Conservation (phyloP, 192 early-diverging fungal genomes). For the Obelidium mucronatum region DNA sequence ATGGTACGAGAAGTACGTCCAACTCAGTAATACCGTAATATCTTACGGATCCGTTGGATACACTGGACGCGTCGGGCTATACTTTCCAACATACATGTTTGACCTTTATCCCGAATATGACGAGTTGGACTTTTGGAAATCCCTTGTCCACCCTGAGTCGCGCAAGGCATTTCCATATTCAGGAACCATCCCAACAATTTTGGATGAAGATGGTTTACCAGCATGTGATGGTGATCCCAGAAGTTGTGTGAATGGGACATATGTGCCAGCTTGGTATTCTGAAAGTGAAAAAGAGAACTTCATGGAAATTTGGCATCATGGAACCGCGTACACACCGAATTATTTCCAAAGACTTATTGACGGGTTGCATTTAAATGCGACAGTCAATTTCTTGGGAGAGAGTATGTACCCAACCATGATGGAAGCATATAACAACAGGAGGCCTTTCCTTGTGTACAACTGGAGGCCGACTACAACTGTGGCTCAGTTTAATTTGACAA, state of each 20-base stretch:
- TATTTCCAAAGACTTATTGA: slow-evolving; percentile 2
- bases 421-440: neutral
- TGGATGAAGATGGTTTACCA: neutral
- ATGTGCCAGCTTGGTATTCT: neutral
- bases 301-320: neutral
- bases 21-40: neutral
- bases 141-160: slow-evolving; percentile 14
- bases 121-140: slow-evolving; percentile 34
- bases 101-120: slow-evolving; percentile 17
- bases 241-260: slow-evolving; percentile 14
- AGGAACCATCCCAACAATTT: neutral
- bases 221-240: slow-evolving; percentile 4
- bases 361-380: neutral
- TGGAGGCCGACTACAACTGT: neutral
- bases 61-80: slow-evolving; percentile 22
- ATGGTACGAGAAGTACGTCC: slow-evolving; percentile 2
- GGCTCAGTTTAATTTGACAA: neutral
- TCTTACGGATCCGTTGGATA: slow-evolving; percentile 23
- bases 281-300: neutral
- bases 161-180: neutral
- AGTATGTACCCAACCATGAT: neutral
- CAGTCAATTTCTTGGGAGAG: slow-evolving; percentile 14
- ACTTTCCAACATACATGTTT: slow-evolving; percentile 26
- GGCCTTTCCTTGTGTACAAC: neutral
- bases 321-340: neutral